Evolutionary conservation across 495 filamentous ascomycete genomes (phyloP).

Genomic region (Symbiotaphrina buchneri): DNA sequence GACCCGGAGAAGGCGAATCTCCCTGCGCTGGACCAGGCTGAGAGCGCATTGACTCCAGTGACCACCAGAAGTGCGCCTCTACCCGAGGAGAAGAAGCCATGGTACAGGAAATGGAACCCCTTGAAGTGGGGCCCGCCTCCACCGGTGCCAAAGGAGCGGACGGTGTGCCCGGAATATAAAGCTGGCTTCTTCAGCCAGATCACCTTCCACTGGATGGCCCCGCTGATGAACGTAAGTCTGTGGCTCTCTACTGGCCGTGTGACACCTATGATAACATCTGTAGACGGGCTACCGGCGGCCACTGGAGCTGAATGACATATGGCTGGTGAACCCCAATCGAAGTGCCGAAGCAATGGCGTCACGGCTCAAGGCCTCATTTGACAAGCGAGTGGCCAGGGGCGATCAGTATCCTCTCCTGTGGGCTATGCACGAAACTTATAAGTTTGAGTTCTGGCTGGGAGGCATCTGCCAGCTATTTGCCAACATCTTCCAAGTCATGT

Average conservation of each 20-base stretch:
- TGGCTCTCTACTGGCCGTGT: background rate
- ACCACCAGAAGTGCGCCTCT: too few relatives aligned
- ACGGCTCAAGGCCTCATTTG: conserved; percentile 41
- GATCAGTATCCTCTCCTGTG: conserved; percentile 53
- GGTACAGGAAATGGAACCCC: conserved; percentile 31
- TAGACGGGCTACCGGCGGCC: conserved; percentile 63
- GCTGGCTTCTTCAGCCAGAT: conserved; percentile 28
- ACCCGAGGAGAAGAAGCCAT: conserved; percentile 27
- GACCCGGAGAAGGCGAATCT: background rate
- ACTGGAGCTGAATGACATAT: conserved; percentile 69
- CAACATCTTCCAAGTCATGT: conserved; percentile 47
- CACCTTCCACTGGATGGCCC: conserved; percentile 25
- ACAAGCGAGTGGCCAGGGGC: conserved; percentile 37
- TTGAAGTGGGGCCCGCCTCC: conserved; percentile 25
- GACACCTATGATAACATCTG: conserved; percentile 1
- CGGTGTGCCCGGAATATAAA: conserved; percentile 24
- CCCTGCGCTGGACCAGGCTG: background rate
- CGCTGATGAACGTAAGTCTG: conserved; percentile 5
- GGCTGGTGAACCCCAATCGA: conserved; percentile 63
- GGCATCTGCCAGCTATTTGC: conserved; percentile 53
- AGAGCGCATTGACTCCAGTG: too few relatives aligned
- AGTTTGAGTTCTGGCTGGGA: conserved; percentile 64
- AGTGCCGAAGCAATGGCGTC: conserved; percentile 40
- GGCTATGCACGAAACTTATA: conserved; percentile 76
- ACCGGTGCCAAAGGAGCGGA: conserved; percentile 26